Evolutionary conservation across 306 rosid genomes (phyloP).

Genomic region (Quercus cerris): DNA sequence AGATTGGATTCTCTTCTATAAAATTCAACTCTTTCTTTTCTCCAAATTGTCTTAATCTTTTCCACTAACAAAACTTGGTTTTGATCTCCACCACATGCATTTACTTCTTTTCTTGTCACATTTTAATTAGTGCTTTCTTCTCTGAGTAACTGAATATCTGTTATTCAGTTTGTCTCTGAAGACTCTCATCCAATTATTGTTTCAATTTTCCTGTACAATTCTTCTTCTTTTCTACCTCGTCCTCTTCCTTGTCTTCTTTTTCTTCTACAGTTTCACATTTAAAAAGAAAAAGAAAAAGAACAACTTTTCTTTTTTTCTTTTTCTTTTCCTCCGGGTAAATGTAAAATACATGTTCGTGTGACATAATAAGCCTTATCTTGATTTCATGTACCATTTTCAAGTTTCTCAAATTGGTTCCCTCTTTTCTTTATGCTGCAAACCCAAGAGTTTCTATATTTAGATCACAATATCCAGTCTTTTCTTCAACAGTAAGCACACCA

Average conservation of each 20-base stretch:
- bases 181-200: conserved; percentile 7
- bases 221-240: no score
- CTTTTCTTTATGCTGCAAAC: conserved; percentile 11
- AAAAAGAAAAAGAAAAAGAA: neutral
- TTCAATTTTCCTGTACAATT: neutral
- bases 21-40: neutral
- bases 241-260: neutral
- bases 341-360: neutral
- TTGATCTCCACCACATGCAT: conserved; percentile 9
- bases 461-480: conserved; percentile 40
- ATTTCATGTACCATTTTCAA: conserved; percentile 35
- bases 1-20: conserved; percentile 5
- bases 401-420: conserved; percentile 39
- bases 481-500: conserved; percentile 45
- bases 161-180: neutral
- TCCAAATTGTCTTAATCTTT: conserved; percentile 12
- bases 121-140: conserved; percentile 2
- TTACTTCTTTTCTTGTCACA: neutral
- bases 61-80: conserved; percentile 7
- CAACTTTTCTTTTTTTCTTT: neutral
- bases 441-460: conserved; percentile 52
- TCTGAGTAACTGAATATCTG: conserved; percentile 22
- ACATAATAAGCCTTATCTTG: neutral
- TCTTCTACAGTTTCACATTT: neutral
- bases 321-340: neutral